Evolutionary conservation across 495 filamentous ascomycete genomes (phyloP), one percentile per base, ranked within the genome.

Genomic region (Daldinia caldariorum): DNA sequence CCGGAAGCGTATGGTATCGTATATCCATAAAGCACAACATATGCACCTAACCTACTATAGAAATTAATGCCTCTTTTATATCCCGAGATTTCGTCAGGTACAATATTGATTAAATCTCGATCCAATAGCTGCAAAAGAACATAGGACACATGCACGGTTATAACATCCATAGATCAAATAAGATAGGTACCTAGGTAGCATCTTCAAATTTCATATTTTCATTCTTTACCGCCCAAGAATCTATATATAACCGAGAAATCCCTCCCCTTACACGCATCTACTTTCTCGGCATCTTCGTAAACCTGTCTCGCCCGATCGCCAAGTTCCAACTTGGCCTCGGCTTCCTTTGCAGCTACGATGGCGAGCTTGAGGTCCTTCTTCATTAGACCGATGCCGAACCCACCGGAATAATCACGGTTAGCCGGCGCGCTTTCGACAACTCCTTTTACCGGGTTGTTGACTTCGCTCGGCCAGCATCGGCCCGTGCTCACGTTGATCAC

Each of bases 391-490:
- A 95, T 86, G 7, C 92, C 93, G 69, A 97, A 97, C 0, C 94
- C 94, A 14, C 92, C 93, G 14, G 84, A 80, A 67, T 96, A 97
- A 7, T 88, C 92, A 20, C 88, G 85, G 41, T 83, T 85, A 0
- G 94, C 90, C 1, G 93, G 92, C 1, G 92, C 85, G 6, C 84
- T 85, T 43, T 89, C 87, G 8, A 92, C 83, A 0, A 94, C 92
- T n/a, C 91, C 93, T 43, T 92, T 91, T 9, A 97, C 92, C 0
- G 94, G 94, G 74, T 97, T 97, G 76, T 97, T 97, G 50, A 94
- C 79, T 76, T 97, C 94, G 64, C 89, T 93, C 7, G 93, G 92
- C 94, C 94, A 97, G 83, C 92, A 97, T 57, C 86, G 88, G 38
- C 94, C 94, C 1, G 92, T 96, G 53, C 90, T 92, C 18, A 89